Percentiles rank a stretch among this genome's conserved stretches.
These are phyloP conservation scores for Hymenoscyphus albidus DNA, from an alignment of 2,329 filamentous ascomycete species.

Conservation along the genomic window DNA sequence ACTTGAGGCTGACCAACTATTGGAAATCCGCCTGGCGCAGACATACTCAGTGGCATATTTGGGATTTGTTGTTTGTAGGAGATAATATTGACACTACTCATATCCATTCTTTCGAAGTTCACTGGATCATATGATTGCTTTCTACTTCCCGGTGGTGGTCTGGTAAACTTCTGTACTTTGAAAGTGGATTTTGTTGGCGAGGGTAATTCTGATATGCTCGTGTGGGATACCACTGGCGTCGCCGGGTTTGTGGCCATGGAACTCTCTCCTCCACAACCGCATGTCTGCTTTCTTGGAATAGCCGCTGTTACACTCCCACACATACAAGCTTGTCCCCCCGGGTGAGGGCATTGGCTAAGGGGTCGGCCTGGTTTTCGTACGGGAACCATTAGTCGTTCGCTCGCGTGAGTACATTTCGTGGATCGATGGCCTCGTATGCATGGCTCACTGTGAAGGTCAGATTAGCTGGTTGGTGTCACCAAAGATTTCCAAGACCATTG, in stretches of 20 bases:
- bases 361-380: slow-evolving; percentile 70
- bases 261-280: slow-evolving; percentile 44
- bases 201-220: slow-evolving; percentile 40
- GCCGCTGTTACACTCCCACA: slow-evolving; percentile 63
- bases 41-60: slow-evolving; percentile 23
- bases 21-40: slow-evolving; percentile 24
- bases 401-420: slow-evolving; percentile 67
- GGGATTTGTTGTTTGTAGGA: slow-evolving; percentile 32
- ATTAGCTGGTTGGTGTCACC: slow-evolving; percentile 19
- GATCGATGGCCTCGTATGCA: slow-evolving; percentile 74
- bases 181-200: slow-evolving; percentile 31
- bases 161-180: slow-evolving; percentile 30
- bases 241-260: slow-evolving; percentile 16
- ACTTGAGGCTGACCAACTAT: slow-evolving; percentile 19
- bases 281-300: slow-evolving; percentile 56
- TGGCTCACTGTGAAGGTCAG: slow-evolving; percentile 51
- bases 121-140: slow-evolving; percentile 50
- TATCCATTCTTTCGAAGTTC: slow-evolving; percentile 50
- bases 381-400: slow-evolving; percentile 64
- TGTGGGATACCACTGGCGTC: slow-evolving; percentile 7
- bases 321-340: slow-evolving; percentile 45
- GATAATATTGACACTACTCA: slow-evolving; percentile 48
- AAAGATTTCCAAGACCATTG: not conserved
- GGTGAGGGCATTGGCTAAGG: slow-evolving; percentile 65
- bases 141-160: slow-evolving; percentile 24